Evolutionary conservation across 177 flowering plant species (phyloP).

Genomic region (Telopea speciosissima): DNA sequence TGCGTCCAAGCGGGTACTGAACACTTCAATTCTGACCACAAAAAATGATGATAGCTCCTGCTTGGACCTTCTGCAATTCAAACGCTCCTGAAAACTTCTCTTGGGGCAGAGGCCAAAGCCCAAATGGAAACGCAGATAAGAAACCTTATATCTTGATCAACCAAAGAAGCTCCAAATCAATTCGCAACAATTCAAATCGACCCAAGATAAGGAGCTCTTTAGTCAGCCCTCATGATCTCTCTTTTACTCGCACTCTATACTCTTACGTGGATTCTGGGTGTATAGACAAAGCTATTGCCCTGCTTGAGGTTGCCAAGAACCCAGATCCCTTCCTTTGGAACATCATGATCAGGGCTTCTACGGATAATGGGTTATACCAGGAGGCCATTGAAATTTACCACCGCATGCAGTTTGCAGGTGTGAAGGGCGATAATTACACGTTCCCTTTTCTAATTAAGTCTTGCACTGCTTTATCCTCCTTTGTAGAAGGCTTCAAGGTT

Average conservation of each 20-base stretch:
- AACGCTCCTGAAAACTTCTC: conserved; percentile 6
- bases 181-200: not conserved
- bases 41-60: conserved; percentile 12
- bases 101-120: conserved; percentile 1
- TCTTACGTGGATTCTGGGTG: conserved; percentile 30
- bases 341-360: conserved; percentile 44
- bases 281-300: conserved; percentile 36
- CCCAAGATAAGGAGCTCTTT: conserved; percentile 1
- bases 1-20: not conserved
- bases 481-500: conserved; percentile 36
- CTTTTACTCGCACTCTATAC: conserved; percentile 19
- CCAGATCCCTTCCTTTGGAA: conserved; percentile 48
- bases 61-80: conserved; percentile 12
- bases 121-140: not conserved
- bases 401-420: conserved; percentile 35
- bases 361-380: conserved; percentile 27
- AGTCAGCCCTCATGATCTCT: conserved; percentile 1
- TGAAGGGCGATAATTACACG: conserved; percentile 41
- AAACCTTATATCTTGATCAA: conserved; percentile 1
- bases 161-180: conserved; percentile 7
- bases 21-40: not conserved
- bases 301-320: conserved; percentile 42
- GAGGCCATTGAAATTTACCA: conserved; percentile 39
- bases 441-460: conserved; percentile 63
- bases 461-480: conserved; percentile 24